Percentiles rank a stretch among this genome's conserved stretches.
These are phyloP conservation scores for Trametes punicea DNA, from an alignment of 768 basidiomycete species.

Conservation along the genomic window DNA sequence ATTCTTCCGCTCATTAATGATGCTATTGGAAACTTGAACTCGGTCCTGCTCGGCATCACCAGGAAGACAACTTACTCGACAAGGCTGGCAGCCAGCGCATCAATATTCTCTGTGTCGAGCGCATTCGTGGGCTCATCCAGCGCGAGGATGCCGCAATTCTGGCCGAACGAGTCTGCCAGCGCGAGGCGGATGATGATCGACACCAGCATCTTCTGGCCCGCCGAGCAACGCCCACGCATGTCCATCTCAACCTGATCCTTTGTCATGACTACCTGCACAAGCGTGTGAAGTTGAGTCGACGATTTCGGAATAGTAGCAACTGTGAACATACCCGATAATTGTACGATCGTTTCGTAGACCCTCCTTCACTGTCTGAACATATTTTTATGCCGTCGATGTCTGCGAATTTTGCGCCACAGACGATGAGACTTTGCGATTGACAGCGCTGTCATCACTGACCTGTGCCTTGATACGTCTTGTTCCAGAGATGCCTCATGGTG, in stretches of 20 bases:
- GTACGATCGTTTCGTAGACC: conserved; percentile 87
- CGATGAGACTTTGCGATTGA: conserved; percentile 2
- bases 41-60: not conserved
- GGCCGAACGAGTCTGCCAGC: conserved; percentile 94
- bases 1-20: conserved; percentile 88
- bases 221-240: conserved; percentile 98
- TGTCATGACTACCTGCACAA: conserved; percentile 88
- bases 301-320: not conserved
- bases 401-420: conserved; percentile 30
- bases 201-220: conserved; percentile 98
- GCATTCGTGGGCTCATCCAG: conserved; percentile 99
- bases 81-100: conserved; percentile 86
- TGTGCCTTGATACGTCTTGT: conserved; percentile 98
- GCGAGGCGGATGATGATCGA: conserved; percentile 98
- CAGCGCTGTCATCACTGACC: conserved; percentile 44
- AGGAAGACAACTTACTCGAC: conserved; percentile 66
- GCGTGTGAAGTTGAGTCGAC: conserved; percentile 4
- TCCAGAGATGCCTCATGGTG: conserved; percentile 96
- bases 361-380: conserved; percentile 89
- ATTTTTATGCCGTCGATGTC: conserved; percentile 99
- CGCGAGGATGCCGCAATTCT: conserved; percentile 96
- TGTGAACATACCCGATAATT: conserved; percentile 79
- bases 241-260: conserved; percentile 99
- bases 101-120: conserved; percentile 92
- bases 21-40: conserved; percentile 43